Evolutionary conservation across 2,329 filamentous ascomycete genomes (phyloP).

Genomic region (Trichophyton mentagrophytes): DNA sequence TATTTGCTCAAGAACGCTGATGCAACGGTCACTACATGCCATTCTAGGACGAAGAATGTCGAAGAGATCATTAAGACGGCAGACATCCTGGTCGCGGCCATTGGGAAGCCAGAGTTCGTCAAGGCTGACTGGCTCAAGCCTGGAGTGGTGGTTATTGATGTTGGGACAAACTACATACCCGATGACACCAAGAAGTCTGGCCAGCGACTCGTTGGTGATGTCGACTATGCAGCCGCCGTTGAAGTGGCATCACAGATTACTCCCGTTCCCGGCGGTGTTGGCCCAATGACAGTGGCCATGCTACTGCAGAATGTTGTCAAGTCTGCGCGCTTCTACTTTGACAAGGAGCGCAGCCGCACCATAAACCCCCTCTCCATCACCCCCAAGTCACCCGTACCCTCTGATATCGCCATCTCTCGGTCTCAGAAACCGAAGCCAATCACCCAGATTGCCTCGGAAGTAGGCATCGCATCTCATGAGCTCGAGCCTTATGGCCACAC

Average conservation of each 20-base stretch:
- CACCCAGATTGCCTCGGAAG: slow-evolving; percentile 66
- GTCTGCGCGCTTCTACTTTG: slow-evolving; percentile 67
- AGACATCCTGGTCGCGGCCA: slow-evolving; percentile 83
- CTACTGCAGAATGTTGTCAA: slow-evolving; percentile 89
- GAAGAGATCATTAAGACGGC: slow-evolving; percentile 64
- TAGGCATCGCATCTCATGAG: slow-evolving; percentile 79
- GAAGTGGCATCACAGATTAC: slow-evolving; percentile 88
- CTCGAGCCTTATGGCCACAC: slow-evolving; percentile 88
- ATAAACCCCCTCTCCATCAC: slow-evolving; percentile 76
- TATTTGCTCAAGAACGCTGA: slow-evolving; percentile 91
- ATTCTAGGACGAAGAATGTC: slow-evolving; percentile 70
- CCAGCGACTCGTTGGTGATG: slow-evolving; percentile 82
- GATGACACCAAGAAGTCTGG: slow-evolving; percentile 87
- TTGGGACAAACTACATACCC: slow-evolving; percentile 90
- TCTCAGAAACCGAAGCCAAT: slow-evolving; percentile 87
- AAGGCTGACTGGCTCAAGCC: slow-evolving; percentile 94
- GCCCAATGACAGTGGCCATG: slow-evolving; percentile 99
- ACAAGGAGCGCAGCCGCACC: slow-evolving; percentile 65
- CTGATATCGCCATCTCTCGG: slow-evolving; percentile 84
- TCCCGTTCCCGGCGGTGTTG: slow-evolving; percentile 89
- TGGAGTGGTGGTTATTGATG: slow-evolving; percentile 90
- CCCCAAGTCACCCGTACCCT: slow-evolving; percentile 70
- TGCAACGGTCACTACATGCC: slow-evolving; percentile 91
- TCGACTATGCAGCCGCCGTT: slow-evolving; percentile 74
- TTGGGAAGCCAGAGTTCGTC: slow-evolving; percentile 75